These are phyloP conservation scores for Carex cristatella DNA, from an alignment of 176 grass and related monocot genomes.

Conservation along the genomic window DNA sequence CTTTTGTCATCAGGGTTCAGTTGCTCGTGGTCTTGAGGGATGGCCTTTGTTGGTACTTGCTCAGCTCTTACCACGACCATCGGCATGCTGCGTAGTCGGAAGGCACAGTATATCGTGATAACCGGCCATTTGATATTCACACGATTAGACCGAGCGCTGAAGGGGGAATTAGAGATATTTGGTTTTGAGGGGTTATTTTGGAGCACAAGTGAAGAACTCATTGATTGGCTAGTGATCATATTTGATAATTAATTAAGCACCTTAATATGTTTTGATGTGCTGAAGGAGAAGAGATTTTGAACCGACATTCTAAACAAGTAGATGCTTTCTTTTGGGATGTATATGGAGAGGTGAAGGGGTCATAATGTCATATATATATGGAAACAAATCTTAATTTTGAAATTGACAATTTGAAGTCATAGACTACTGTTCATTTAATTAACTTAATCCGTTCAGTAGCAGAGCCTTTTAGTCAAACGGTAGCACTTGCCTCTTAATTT, in stretches of 20 bases:
- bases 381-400: no score
- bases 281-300: not conserved
- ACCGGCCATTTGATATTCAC: constrained; percentile 5
- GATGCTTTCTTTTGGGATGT: not conserved
- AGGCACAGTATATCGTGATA: not conserved
- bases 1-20: not conserved
- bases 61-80: not conserved
- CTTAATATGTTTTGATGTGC: no score
- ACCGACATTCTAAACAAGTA: not conserved
- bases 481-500: no score
- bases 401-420: no score
- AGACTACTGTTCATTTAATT: no score
- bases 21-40: not conserved
- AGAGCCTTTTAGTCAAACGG: no score
- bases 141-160: not conserved
- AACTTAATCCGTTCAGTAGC: no score
- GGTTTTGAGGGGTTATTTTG: not conserved
- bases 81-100: not conserved
- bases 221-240: not conserved
- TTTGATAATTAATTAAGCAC: not conserved
- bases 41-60: not conserved
- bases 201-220: constrained; percentile 3
- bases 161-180: not conserved
- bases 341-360: not conserved
- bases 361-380: not conserved